Percentiles rank a stretch among this genome's conserved stretches.
phyloP scores from a whole-genome alignment of 148 eudicot species.

The Linanthus parryae region DNA sequence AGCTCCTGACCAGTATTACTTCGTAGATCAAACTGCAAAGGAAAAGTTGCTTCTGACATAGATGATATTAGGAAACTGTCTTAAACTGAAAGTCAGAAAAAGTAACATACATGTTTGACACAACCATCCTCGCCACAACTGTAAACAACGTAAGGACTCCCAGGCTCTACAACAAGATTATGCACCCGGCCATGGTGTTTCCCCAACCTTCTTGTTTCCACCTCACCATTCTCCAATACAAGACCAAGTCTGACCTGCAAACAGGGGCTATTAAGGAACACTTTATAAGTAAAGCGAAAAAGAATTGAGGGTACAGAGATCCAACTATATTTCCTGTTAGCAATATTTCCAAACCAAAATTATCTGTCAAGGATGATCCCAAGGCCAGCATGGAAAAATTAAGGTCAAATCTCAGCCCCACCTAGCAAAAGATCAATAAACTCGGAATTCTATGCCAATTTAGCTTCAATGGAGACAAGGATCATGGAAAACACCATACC shows the following conservation, averaged over 20 bases:
- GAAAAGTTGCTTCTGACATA: constrained; percentile 4
- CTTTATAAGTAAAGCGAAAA: too few species aligned
- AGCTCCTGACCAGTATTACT: constrained; percentile 57
- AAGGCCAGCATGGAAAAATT: too few species aligned
- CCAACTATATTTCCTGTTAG: too few species aligned
- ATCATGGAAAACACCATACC: too few species aligned
- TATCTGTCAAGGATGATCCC: too few species aligned
- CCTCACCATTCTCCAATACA: constrained; percentile 43
- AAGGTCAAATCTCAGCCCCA: too few species aligned
- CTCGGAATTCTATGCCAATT: too few species aligned
- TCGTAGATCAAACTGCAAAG: constrained; percentile 74
- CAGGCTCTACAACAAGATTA: constrained; percentile 76
- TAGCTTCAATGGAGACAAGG: too few species aligned
- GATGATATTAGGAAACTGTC: too few species aligned
- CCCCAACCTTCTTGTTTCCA: constrained; percentile 53
- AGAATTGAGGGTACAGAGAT: too few species aligned
- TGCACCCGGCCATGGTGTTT: constrained; percentile 67
- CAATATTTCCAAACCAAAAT: too few species aligned
- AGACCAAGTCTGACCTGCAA: constrained; percentile 68
- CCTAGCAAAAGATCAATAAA: too few species aligned
- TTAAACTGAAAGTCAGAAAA: not conserved
- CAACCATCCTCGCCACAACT: constrained; percentile 81
- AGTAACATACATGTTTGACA: constrained; percentile 65
- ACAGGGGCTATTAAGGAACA: not conserved
- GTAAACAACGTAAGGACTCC: constrained; percentile 64